Percentiles rank a stretch among this genome's conserved stretches.
These are phyloP conservation scores for Meyerozyma athensensis DNA, from an alignment of 1,139 yeast species.

Conservation along the genomic window DNA sequence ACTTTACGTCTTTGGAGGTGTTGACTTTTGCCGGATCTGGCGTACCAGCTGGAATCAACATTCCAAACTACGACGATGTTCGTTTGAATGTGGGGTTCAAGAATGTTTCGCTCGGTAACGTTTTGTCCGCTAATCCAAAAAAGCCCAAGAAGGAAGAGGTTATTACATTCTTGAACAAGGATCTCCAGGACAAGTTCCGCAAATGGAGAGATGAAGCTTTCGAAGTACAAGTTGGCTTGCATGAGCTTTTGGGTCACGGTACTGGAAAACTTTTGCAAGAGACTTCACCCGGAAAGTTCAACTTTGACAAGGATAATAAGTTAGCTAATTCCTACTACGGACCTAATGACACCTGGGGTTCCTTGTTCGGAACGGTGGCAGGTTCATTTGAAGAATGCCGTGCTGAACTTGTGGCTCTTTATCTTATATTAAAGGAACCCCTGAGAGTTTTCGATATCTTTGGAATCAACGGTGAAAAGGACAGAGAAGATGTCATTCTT, in stretches of 20 bases:
- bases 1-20: constrained; percentile 85
- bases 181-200: constrained; percentile 53
- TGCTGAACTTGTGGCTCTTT: constrained; percentile 87
- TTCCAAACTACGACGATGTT: constrained; percentile 88
- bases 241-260: constrained; percentile 90
- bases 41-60: constrained; percentile 87
- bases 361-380: constrained; percentile 73
- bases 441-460: constrained; percentile 61
- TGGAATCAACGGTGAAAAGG: constrained; percentile 53
- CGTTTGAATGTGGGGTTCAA: constrained; percentile 80
- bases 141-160: constrained; percentile 65
- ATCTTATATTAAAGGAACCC: constrained; percentile 62
- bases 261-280: constrained; percentile 77
- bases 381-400: constrained; percentile 92
- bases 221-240: constrained; percentile 91
- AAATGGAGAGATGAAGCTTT: constrained; percentile 78
- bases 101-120: constrained; percentile 84
- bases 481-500: constrained; percentile 59
- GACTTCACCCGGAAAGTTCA: constrained; percentile 57
- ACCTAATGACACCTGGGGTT: constrained; percentile 86
- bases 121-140: constrained; percentile 60
- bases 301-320: constrained; percentile 67
- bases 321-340: constrained; percentile 67
- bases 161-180: constrained; percentile 56
- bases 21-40: constrained; percentile 88